Conservation (phyloP, 2,329 filamentous ascomycete genomes). For the Mollisia scopiformis region DNA sequence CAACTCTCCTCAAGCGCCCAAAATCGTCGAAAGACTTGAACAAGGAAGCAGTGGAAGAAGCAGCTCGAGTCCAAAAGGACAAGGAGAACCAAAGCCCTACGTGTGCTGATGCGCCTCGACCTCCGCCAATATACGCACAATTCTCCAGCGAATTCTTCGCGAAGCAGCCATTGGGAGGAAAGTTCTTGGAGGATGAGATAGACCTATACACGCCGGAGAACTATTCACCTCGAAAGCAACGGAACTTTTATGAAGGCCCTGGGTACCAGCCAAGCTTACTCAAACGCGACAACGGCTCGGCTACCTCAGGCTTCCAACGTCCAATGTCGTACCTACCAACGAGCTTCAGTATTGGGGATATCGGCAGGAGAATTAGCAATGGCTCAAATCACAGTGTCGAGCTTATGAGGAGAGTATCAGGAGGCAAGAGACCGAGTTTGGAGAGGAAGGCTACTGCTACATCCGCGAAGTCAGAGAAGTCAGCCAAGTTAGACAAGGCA, state of each 20-base stretch:
- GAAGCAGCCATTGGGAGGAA: slow-evolving; percentile 41
- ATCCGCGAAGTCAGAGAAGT: slow-evolving; percentile 36
- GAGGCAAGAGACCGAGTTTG: slow-evolving; percentile 28
- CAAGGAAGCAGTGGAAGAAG: slow-evolving; percentile 52
- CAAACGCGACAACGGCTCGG: slow-evolving; percentile 23
- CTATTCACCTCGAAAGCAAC: slow-evolving; percentile 35
- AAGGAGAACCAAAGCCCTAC: slow-evolving; percentile 81
- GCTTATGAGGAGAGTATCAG: slow-evolving; percentile 28
- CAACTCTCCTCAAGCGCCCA: slow-evolving; percentile 72
- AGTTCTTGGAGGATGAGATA: slow-evolving; percentile 39
- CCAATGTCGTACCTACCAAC: slow-evolving; percentile 38
- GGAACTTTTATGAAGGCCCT: slow-evolving; percentile 32
- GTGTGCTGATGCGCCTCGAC: slow-evolving; percentile 42
- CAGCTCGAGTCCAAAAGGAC: slow-evolving; percentile 58
- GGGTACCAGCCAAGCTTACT: slow-evolving; percentile 31
- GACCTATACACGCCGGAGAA: slow-evolving; percentile 37
- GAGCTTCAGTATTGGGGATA: slow-evolving; percentile 38
- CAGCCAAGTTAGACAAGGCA: slow-evolving; percentile 38
- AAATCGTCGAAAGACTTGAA: slow-evolving; percentile 73
- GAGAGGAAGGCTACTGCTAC: slow-evolving; percentile 29
- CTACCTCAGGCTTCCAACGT: slow-evolving; percentile 16
- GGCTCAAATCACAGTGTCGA: slow-evolving; percentile 34
- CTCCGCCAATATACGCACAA: slow-evolving; percentile 80
- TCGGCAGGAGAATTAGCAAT: slow-evolving; percentile 31
- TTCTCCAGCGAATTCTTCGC: slow-evolving; percentile 54